These are phyloP conservation scores for Penicillium maclennaniae DNA, from an alignment of 495 filamentous ascomycete genomes.

Conservation along the genomic window DNA sequence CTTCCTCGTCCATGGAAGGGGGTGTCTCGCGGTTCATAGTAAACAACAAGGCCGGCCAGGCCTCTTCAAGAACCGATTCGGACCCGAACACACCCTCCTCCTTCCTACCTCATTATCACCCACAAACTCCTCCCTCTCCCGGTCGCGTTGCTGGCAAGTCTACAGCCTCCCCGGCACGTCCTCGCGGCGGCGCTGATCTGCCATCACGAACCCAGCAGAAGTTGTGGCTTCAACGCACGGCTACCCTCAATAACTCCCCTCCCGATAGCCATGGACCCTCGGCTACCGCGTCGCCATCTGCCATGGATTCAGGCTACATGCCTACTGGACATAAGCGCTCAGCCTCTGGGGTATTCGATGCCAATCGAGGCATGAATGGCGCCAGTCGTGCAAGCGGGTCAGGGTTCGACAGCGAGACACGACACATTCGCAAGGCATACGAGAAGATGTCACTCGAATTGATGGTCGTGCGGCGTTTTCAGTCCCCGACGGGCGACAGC, in stretches of 20 bases:
- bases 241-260: constrained; percentile 45
- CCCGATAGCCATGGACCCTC: constrained; percentile 40
- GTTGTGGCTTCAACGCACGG: constrained; percentile 48
- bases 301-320: constrained; percentile 34
- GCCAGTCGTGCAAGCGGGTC: constrained; percentile 23
- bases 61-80: constrained; percentile 42
- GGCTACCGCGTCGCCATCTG: constrained; percentile 26
- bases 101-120: constrained; percentile 47
- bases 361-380: constrained; percentile 33
- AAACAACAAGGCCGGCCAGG: constrained; percentile 30
- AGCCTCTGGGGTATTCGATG: constrained; percentile 32
- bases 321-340: constrained; percentile 22
- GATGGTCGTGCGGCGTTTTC: constrained; percentile 43
- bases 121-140: constrained; percentile 44
- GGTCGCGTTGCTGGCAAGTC: constrained; percentile 16
- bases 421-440: constrained; percentile 43
- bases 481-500: constrained; percentile 41
- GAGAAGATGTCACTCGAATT: constrained; percentile 44
- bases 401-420: constrained; percentile 37
- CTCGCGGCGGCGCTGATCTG: constrained; percentile 33
- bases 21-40: constrained; percentile 46
- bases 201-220: constrained; percentile 48
- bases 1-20: constrained; percentile 47
- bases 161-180: constrained; percentile 33
- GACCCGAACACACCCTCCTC: constrained; percentile 48